Percentiles rank a stretch among this genome's conserved stretches.
Evolutionary conservation across 139 green algal species (phyloP).

Genomic region (Chlorella sp.): DNA sequence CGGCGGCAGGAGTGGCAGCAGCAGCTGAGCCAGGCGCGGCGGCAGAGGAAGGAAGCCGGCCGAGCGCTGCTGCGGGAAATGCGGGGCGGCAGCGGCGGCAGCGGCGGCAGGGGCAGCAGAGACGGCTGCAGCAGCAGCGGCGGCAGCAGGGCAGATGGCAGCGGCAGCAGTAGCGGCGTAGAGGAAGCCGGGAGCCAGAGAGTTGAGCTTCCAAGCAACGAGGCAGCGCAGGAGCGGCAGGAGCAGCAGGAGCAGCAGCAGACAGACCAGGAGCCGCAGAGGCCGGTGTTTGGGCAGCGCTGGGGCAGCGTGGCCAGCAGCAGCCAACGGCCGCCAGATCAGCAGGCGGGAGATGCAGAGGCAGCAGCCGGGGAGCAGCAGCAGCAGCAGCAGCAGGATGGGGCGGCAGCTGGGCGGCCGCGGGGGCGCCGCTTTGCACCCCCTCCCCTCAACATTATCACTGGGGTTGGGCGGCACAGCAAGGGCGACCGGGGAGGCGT

Average conservation of each 20-base stretch:
- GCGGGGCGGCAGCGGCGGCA: not conserved
- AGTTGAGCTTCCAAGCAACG: not conserved
- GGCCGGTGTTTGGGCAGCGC: too few species aligned
- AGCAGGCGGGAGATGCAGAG: too few species aligned
- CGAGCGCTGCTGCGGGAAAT: not conserved
- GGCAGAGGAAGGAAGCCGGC: not conserved
- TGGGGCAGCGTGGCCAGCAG: too few species aligned
- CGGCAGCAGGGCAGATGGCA: not conserved
- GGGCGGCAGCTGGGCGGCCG: not conserved
- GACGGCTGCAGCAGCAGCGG: not conserved
- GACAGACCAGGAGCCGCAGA: too few species aligned
- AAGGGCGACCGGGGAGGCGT: slow-evolving; percentile 2
- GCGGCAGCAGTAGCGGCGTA: not conserved
- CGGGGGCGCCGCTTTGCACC: not conserved
- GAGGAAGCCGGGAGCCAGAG: not conserved
- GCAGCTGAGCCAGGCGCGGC: not conserved
- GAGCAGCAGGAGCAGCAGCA: not conserved
- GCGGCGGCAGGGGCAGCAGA: not conserved
- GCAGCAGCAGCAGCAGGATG: too few species aligned
- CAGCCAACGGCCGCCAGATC: too few species aligned
- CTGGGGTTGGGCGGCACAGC: slow-evolving; percentile 34
- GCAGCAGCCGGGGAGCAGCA: not conserved
- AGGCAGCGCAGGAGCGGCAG: too few species aligned
- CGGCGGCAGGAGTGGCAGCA: not conserved
- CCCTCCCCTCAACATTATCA: slow-evolving; percentile 1